These are phyloP conservation scores for Termitomyces sp. DNA, from an alignment of 768 basidiomycete species.

Conservation along the genomic window DNA sequence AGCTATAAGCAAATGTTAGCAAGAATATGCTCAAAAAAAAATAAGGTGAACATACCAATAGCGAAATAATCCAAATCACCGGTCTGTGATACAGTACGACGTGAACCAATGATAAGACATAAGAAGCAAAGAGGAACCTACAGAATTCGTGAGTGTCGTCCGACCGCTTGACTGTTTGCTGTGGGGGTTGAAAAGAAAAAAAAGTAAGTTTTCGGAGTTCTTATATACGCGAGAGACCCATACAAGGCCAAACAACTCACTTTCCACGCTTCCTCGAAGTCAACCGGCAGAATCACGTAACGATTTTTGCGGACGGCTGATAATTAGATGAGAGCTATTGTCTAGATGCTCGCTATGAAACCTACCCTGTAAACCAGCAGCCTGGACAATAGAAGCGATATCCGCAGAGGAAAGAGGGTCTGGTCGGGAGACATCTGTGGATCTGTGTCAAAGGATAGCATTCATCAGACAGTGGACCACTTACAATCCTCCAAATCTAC, in stretches of 20 bases:
- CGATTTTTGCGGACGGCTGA: constrained; percentile 96
- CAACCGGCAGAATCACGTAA: constrained; percentile 93
- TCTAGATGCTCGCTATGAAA: background rate
- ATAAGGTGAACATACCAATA: constrained; percentile 17
- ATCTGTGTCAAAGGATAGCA: constrained; percentile 10
- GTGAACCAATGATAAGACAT: background rate
- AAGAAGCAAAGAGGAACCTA: constrained; percentile 32
- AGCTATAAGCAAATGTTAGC: background rate
- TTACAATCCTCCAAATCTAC: constrained; percentile 98
- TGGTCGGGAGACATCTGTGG: constrained; percentile 89
- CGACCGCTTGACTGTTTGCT: constrained; percentile 95
- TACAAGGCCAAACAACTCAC: constrained; percentile 68
- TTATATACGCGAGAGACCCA: constrained; percentile 27
- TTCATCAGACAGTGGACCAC: constrained; percentile 25
- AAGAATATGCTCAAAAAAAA: background rate
- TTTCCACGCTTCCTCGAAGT: constrained; percentile 99
- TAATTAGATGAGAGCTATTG: constrained; percentile 3
- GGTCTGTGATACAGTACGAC: constrained; percentile 27
- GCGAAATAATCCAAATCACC: constrained; percentile 22
- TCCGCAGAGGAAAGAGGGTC: constrained; percentile 95
- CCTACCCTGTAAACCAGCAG: constrained; percentile 92
- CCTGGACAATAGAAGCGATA: constrained; percentile 93
- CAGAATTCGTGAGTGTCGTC: constrained; percentile 99
- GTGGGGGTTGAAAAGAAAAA: constrained; percentile 30
- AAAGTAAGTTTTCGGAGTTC: constrained; percentile 20